phyloP scores from a whole-genome alignment of 1,284 basidiomycete genomes.

The Tilletiaria anomala region DNA sequence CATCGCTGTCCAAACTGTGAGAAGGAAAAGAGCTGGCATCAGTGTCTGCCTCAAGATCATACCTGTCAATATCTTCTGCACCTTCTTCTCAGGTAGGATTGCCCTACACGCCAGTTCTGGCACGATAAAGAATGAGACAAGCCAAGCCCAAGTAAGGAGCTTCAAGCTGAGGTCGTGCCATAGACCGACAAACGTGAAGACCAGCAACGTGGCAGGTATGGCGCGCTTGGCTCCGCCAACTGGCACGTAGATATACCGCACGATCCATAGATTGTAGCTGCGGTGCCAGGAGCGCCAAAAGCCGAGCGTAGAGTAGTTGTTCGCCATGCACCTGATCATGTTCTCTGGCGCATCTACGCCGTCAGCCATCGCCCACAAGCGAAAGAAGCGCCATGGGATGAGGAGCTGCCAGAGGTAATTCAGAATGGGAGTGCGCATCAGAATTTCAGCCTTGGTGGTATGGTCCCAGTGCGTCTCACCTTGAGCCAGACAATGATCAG shows the following conservation, averaged over 20 bases:
- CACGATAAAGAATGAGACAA: slow-evolving; percentile 74
- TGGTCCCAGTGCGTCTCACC: slow-evolving; percentile 43
- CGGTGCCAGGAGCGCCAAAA: slow-evolving; percentile 97
- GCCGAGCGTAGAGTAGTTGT: slow-evolving; percentile 83
- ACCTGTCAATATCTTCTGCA: slow-evolving; percentile 38
- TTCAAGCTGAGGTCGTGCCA: slow-evolving; percentile 91
- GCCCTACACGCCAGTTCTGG: slow-evolving; percentile 62
- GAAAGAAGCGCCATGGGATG: slow-evolving; percentile 93
- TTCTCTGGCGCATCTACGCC: slow-evolving; percentile 92
- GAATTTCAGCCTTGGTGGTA: no score
- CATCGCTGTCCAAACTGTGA: slow-evolving; percentile 51
- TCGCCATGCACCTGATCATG: slow-evolving; percentile 96
- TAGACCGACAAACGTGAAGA: slow-evolving; percentile 95
- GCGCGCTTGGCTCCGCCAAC: slow-evolving; percentile 59
- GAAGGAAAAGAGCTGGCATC: neutral
- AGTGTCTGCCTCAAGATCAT: neutral
- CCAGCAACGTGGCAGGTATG: slow-evolving; percentile 56
- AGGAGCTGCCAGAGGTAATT: slow-evolving; percentile 51
- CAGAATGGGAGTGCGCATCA: neutral
- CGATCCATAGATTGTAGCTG: slow-evolving; percentile 89
- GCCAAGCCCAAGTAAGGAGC: slow-evolving; percentile 92
- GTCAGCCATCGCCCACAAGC: slow-evolving; percentile 79
- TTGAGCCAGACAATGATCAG: slow-evolving; percentile 92
- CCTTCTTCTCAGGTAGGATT: slow-evolving; percentile 53
- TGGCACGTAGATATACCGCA: slow-evolving; percentile 88